phyloP scores from a whole-genome alignment of 352 stramenopile species.

The Phytophthora colocasiae region DNA sequence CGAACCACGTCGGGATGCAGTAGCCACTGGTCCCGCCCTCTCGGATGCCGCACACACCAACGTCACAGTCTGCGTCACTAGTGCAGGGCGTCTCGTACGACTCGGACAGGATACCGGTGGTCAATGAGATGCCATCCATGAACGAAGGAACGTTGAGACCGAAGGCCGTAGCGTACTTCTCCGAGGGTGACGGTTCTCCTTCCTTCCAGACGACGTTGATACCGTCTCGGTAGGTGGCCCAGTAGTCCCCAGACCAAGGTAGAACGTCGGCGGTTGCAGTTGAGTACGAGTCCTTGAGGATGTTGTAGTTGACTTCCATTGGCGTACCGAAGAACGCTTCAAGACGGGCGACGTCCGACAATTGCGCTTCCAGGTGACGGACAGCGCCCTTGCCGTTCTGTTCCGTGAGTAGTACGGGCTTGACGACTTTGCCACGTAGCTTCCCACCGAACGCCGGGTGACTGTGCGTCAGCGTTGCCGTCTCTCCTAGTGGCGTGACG shows the following conservation, averaged over 20 bases:
- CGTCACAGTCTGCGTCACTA: slow-evolving; percentile 34
- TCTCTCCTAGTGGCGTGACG: slow-evolving; percentile 32
- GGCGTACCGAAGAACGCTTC: slow-evolving; percentile 45
- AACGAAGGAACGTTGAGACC: slow-evolving; percentile 40
- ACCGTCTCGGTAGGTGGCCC: slow-evolving; percentile 65
- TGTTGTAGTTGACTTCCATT: slow-evolving; percentile 42
- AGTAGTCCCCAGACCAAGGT: slow-evolving; percentile 67
- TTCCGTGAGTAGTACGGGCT: slow-evolving; percentile 34
- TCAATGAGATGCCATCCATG: slow-evolving; percentile 42
- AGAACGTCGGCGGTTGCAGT: slow-evolving; percentile 23
- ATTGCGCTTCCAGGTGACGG: slow-evolving; percentile 30
- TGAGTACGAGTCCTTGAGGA: slow-evolving; percentile 33
- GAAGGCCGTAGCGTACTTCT: slow-evolving; percentile 60
- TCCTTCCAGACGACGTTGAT: slow-evolving; percentile 55
- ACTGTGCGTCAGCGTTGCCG: slow-evolving; percentile 37
- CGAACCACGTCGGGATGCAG: slow-evolving; percentile 53
- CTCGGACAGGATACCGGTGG: slow-evolving; percentile 45
- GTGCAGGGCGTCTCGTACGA: slow-evolving; percentile 29
- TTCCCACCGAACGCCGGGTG: slow-evolving; percentile 49
- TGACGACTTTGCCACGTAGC: slow-evolving; percentile 14
- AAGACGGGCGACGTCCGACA: slow-evolving; percentile 47
- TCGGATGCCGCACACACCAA: slow-evolving; percentile 40
- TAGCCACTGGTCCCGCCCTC: slow-evolving; percentile 41
- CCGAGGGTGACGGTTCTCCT: slow-evolving; percentile 33
- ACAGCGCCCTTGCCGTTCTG: slow-evolving; percentile 11